phyloP scores from a whole-genome alignment of 495 filamentous ascomycete genomes.

The Tirmania nivea region DNA sequence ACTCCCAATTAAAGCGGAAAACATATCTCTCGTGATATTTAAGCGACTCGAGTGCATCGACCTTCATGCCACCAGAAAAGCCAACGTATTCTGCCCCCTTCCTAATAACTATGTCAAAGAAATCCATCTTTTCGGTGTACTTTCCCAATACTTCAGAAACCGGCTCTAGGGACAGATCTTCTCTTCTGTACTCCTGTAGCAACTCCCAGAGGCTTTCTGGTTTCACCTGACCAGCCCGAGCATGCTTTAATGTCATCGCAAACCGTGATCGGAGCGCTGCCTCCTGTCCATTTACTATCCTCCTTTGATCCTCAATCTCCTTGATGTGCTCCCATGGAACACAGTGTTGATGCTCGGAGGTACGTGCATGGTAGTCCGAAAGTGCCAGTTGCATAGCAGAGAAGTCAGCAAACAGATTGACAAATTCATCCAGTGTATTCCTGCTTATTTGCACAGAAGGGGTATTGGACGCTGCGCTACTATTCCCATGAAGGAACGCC shows the following conservation, averaged over 20 bases:
- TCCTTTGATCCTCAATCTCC: not conserved
- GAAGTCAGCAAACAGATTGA: slow-evolving; percentile 12
- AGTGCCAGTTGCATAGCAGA: not conserved
- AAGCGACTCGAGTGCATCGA: not conserved
- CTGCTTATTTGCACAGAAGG: not conserved
- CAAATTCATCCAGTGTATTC: slow-evolving; percentile 6
- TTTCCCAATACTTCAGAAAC: not conserved
- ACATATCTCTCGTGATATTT: slow-evolving; percentile 3
- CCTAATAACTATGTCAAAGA: slow-evolving; percentile 6
- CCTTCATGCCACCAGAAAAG: not conserved
- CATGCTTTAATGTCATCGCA: not conserved
- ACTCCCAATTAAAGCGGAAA: slow-evolving; percentile 7
- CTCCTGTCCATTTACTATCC: not conserved
- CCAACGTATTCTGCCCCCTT: slow-evolving; percentile 15
- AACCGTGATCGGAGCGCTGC: not conserved
- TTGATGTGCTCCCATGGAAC: slow-evolving; percentile 4
- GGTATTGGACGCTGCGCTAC: too few species aligned
- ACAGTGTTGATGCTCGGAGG: slow-evolving; percentile 1
- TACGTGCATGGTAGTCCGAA: not conserved
- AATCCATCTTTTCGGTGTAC: slow-evolving; percentile 9
- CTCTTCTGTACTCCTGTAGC: not conserved
- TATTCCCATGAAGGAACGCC: not conserved
- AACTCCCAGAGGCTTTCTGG: not conserved
- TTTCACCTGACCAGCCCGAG: not conserved
- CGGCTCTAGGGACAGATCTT: not conserved